A percentile compares a stretch with the other conserved stretches of the same genome.
Evolutionary conservation across 2,329 filamentous ascomycete genomes (phyloP).

Genomic region (Epichloe typhina): DNA sequence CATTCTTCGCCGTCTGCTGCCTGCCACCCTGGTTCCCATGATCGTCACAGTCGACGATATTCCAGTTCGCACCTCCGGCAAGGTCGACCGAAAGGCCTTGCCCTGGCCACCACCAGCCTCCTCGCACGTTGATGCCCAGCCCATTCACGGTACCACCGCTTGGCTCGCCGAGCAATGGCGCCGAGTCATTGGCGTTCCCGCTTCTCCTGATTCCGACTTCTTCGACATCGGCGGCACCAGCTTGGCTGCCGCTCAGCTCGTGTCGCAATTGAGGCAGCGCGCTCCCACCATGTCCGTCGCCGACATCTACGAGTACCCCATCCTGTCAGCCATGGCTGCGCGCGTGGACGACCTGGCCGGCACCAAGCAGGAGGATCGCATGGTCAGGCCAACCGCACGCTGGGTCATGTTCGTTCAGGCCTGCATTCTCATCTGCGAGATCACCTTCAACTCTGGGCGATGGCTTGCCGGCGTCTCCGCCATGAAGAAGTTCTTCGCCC

Average conservation of each 20-base stretch:
- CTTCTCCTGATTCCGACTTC: slow-evolving; percentile 7
- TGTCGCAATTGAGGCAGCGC: slow-evolving; percentile 9
- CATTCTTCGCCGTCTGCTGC: slow-evolving; percentile 6
- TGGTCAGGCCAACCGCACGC: slow-evolving; percentile 10
- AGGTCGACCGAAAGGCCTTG: slow-evolving; percentile 12
- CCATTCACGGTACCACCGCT: slow-evolving; percentile 7
- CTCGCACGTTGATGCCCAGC: slow-evolving; percentile 2
- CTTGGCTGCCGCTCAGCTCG: slow-evolving; percentile 11
- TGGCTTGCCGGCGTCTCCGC: slow-evolving; percentile 6
- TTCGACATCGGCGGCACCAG: slow-evolving; percentile 13
- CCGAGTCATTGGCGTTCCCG: slow-evolving; percentile 8
- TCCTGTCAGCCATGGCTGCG: slow-evolving; percentile 7
- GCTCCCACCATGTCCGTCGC: slow-evolving; percentile 11
- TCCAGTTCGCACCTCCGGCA: slow-evolving; percentile 11
- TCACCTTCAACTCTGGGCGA: slow-evolving; percentile 7
- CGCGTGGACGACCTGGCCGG: slow-evolving; percentile 9
- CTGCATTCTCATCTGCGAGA: slow-evolving; percentile 5
- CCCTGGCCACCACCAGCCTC: slow-evolving; percentile 8
- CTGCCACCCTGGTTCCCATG: slow-evolving; percentile 10
- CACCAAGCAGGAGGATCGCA: slow-evolving; percentile 5
- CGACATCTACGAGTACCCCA: slow-evolving; percentile 11
- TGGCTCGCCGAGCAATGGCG: slow-evolving; percentile 12
- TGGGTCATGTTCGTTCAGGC: slow-evolving; percentile 9
- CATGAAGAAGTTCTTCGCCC: slow-evolving; percentile 7
- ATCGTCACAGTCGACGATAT: slow-evolving; percentile 9